Conservation (phyloP, 306 rosid genomes). For the Fragaria iinumae region DNA sequence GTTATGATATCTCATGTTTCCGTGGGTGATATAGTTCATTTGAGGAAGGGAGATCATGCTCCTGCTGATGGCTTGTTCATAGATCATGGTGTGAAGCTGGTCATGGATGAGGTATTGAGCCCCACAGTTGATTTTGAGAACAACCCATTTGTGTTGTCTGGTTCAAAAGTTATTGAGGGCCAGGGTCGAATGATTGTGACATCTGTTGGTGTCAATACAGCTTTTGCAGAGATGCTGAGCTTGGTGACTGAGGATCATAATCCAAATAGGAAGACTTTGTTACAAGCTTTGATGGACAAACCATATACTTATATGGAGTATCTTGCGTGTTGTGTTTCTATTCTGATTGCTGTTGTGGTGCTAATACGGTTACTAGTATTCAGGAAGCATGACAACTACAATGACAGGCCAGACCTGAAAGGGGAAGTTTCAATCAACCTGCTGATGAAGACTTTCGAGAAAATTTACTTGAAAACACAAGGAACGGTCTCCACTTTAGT, state of each 20-base stretch:
- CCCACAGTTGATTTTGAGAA: conserved; percentile 18
- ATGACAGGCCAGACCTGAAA: conserved; percentile 51
- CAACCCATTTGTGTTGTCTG: conserved; percentile 53
- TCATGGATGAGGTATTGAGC: conserved; percentile 28
- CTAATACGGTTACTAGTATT: conserved; percentile 43
- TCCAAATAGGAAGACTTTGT: conserved; percentile 20
- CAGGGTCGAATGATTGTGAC: conserved; percentile 50
- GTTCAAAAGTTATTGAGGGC: conserved; percentile 53
- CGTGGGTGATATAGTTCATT: conserved; percentile 41
- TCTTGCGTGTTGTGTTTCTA: conserved; percentile 30
- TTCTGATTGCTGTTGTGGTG: conserved; percentile 33
- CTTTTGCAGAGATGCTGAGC: conserved; percentile 20
- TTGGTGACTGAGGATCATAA: background rate
- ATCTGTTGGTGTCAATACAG: conserved; percentile 28
- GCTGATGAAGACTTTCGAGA: conserved; percentile 33
- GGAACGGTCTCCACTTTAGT: conserved; percentile 46
- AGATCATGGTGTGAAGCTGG: conserved; percentile 18
- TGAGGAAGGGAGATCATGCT: conserved; percentile 44
- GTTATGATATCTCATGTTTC: conserved; percentile 30
- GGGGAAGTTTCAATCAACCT: conserved; percentile 42
- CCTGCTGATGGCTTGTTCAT: conserved; percentile 63
- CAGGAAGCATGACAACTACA: conserved; percentile 29
- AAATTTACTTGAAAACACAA: conserved; percentile 32
- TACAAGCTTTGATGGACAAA: conserved; percentile 48
- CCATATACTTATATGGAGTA: conserved; percentile 38